Evolutionary conservation across 352 stramenopile species (phyloP).

Genomic region (Phytopythium mirpurense): DNA sequence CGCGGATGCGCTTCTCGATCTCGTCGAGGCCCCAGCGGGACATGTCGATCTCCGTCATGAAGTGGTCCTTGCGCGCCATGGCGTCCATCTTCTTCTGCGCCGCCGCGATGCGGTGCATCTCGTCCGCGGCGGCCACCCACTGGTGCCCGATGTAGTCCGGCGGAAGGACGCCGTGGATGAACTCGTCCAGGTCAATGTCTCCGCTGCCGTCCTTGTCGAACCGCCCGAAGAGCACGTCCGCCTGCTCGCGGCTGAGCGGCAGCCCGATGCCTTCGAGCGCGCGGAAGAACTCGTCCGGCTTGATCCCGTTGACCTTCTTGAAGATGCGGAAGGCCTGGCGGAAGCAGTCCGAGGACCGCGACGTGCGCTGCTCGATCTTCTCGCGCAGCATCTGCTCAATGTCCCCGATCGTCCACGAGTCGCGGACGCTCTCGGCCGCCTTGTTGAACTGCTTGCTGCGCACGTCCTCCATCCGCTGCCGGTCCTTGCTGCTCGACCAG

Average conservation of each 20-base stretch:
- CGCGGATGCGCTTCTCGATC: constrained; percentile 73
- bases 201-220: constrained; percentile 73
- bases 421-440: constrained; percentile 62
- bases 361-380: constrained; percentile 82
- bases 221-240: constrained; percentile 56
- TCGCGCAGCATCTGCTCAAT: constrained; percentile 78
- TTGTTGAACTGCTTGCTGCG: constrained; percentile 45
- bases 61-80: constrained; percentile 46
- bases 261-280: constrained; percentile 54
- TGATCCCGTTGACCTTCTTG: constrained; percentile 81
- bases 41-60: constrained; percentile 76
- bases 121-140: constrained; percentile 74
- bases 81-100: constrained; percentile 49
- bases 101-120: constrained; percentile 53
- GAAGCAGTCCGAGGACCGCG: constrained; percentile 72
- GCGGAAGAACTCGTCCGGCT: constrained; percentile 62
- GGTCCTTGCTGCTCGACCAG: constrained; percentile 50
- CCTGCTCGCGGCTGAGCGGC: constrained; percentile 40
- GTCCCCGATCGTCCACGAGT: constrained; percentile 66
- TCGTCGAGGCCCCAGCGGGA: constrained; percentile 70
- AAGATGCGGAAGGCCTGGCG: constrained; percentile 78
- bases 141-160: constrained; percentile 67
- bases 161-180: constrained; percentile 71
- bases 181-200: constrained; percentile 77
- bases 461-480: constrained; percentile 47